Conservation (phyloP, 1,284 basidiomycete genomes). For the Neonothopanus nambi region DNA sequence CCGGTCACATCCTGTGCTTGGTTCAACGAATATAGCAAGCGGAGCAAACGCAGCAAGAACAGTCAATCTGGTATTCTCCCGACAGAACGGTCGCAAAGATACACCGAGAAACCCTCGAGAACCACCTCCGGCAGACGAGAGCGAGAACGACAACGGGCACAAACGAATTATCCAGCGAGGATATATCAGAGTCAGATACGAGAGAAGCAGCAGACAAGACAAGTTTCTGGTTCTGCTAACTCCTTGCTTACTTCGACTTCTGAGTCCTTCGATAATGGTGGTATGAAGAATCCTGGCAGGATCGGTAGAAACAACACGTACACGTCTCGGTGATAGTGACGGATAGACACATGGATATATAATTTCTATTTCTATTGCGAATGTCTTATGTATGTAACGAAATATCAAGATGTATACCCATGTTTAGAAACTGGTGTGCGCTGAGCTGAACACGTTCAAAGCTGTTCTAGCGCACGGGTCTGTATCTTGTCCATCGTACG, state of each 20-base stretch:
- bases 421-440: too few species aligned
- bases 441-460: too few species aligned
- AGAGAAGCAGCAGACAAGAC: slow-evolving; percentile 4
- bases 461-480: too few species aligned
- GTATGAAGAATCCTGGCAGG: slow-evolving; percentile 45
- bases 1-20: slow-evolving; percentile 73
- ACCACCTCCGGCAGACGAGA: slow-evolving; percentile 9
- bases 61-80: slow-evolving; percentile 16
- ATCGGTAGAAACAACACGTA: not conserved
- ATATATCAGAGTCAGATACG: slow-evolving; percentile 12
- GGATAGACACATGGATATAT: too few species aligned
- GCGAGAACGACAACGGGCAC: not conserved
- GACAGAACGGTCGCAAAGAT: slow-evolving; percentile 6
- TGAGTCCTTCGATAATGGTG: slow-evolving; percentile 44
- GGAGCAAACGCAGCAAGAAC: slow-evolving; percentile 8
- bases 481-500: too few species aligned
- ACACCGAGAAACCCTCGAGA: slow-evolving; percentile 13
- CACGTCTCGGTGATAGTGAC: too few species aligned
- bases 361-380: slow-evolving; percentile 13
- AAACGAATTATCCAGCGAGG: slow-evolving; percentile 10
- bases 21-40: slow-evolving; percentile 54
- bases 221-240: slow-evolving; percentile 23
- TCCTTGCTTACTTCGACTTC: slow-evolving; percentile 34
- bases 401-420: slow-evolving; percentile 5
- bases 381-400: slow-evolving; percentile 8